Percentiles rank a stretch among this genome's conserved stretches.
Conservation (phyloP, 2,329 filamentous ascomycete species). For the Penicillium concentricum region DNA sequence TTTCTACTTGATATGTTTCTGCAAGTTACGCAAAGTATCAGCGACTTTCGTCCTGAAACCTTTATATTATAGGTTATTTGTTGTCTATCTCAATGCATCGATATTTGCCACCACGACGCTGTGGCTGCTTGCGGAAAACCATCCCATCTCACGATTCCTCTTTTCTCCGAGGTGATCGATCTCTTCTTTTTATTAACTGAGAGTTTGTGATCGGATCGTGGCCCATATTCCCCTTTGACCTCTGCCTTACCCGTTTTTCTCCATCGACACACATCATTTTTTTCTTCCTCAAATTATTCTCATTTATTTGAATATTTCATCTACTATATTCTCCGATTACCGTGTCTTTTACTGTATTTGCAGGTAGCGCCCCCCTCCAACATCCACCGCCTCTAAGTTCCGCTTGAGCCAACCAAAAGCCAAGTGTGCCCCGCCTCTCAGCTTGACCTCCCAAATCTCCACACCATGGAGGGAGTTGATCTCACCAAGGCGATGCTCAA, state of each 20-base stretch:
- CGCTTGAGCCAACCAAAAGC: slow-evolving; percentile 12
- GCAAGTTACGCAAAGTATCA: background rate
- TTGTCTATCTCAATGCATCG: slow-evolving; percentile 14
- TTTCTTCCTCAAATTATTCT: background rate
- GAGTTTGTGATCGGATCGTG: slow-evolving; percentile 1
- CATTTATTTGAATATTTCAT: background rate
- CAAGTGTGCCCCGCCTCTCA: slow-evolving; percentile 26
- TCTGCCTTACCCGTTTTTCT: background rate
- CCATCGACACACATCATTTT: background rate
- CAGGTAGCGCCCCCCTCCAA: slow-evolving; percentile 1
- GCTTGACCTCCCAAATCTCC: slow-evolving; percentile 16
- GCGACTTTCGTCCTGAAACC: background rate
- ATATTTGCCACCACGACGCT: slow-evolving; percentile 20
- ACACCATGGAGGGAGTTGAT: slow-evolving; percentile 62
- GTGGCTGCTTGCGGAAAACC: slow-evolving; percentile 26
- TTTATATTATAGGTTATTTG: slow-evolving; percentile 4
- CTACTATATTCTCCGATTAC: background rate
- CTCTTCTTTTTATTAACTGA: background rate
- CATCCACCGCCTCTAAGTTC: slow-evolving; percentile 19
- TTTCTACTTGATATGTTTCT: background rate
- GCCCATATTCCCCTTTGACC: background rate
- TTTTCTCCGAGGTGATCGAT: background rate
- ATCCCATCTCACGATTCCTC: background rate
- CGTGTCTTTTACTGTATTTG: background rate
- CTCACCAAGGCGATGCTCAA: slow-evolving; percentile 65